phyloP scores from a whole-genome alignment of 2,329 filamentous ascomycete genomes.

The Phoma sp. region DNA sequence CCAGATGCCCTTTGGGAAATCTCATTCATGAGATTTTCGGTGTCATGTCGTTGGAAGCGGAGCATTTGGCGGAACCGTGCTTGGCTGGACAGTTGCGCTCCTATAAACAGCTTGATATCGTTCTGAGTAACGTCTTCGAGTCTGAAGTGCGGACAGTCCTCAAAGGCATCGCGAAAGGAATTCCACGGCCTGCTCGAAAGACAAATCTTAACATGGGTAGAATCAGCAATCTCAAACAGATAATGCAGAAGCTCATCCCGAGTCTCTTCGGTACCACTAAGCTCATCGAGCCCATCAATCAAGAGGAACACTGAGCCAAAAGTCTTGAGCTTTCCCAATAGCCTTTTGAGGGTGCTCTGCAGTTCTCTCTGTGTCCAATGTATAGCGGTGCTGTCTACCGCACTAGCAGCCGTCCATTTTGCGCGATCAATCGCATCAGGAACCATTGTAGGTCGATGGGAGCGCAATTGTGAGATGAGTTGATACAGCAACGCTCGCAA shows the following conservation, averaged over 20 bases:
- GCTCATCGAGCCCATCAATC: constrained; percentile 57
- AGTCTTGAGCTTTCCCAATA: background rate
- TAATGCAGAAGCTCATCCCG: constrained; percentile 49
- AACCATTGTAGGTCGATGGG: constrained; percentile 7
- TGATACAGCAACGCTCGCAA: constrained; percentile 32
- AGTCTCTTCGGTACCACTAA: constrained; percentile 48
- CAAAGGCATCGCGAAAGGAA: constrained; percentile 46
- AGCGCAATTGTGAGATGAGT: constrained; percentile 24
- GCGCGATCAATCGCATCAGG: background rate
- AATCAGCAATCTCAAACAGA: constrained; percentile 36
- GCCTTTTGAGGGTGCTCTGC: background rate
- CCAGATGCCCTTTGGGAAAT: constrained; percentile 42
- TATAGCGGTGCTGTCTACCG: background rate
- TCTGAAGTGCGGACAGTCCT: constrained; percentile 32
- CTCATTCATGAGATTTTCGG: constrained; percentile 26
- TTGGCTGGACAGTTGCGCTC: background rate
- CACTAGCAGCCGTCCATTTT: too few species aligned
- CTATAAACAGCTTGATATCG: background rate
- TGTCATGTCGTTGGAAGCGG: constrained; percentile 35
- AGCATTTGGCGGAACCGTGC: constrained; percentile 41
- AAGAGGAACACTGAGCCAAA: constrained; percentile 14
- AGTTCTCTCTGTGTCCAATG: background rate
- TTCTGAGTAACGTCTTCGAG: constrained; percentile 36
- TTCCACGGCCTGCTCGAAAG: constrained; percentile 49
- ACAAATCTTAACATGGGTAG: background rate